Evolutionary conservation across 306 rosid species (phyloP), one percentile per base, ranked within the genome.

Genomic region (Clitoria ternatea): DNA sequence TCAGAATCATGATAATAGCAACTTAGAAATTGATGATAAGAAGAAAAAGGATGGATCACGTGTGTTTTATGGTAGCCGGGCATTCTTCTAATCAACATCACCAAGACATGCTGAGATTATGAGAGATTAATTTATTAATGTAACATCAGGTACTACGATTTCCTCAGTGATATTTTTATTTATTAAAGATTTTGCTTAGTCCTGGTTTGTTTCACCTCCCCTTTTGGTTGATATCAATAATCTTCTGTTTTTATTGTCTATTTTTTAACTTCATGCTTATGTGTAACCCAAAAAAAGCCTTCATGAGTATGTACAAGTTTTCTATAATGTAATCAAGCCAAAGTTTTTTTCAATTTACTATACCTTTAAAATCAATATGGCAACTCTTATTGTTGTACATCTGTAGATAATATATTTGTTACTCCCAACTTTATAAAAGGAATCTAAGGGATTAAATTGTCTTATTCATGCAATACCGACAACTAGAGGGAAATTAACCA

Each of bases 61-160:
- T 19, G 93, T 91, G 78, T 91, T 91, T 64, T 91, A 91, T 22
- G 97, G 97, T 15, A 91, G 96, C 75, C 36, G 96, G 18, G 97
- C 97, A 0, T 91, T 91, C 83, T 91, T 89, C 87, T 89, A 76
- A 87, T 56, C 23, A 29, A 36, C 66, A 53, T 32, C 11, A 61
- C 72, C 61, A 45, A 55, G 43, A 43, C 35, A 76, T 45, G 61
- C n/a, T n/a, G 62, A 55, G 67, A 29, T 15, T 37, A 61, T 50
- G 71, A 69, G 73, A 53, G 13, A 35, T 23, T 30, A n/a, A 26
- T 14, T 35, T 27, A 61, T 66, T 36, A 62, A 53, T 37, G 5
- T 62, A 76, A 39, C 67, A 61, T 69, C 22, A 27, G 45, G 49
- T 75, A 61, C 39, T 45, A 76, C 50, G 39, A 47, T 75, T 79